Evolutionary conservation across 2,329 filamentous ascomycete genomes (phyloP).

Genomic region (Arthrobotrys entomopaga): DNA sequence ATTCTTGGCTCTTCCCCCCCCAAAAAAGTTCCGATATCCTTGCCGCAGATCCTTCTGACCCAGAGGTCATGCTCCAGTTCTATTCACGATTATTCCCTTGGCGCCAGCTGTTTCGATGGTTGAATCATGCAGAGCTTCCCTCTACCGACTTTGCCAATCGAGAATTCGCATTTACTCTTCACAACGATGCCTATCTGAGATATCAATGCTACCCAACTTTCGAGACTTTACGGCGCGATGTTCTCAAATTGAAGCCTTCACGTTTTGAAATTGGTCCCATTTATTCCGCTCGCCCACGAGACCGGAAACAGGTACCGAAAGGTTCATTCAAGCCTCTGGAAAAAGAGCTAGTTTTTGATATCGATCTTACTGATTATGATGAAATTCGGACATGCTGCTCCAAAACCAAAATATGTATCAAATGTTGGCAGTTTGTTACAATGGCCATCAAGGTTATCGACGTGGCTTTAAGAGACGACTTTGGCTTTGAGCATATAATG

Average conservation of each 20-base stretch:
- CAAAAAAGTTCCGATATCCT: constrained; percentile 43
- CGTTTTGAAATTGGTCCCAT: constrained; percentile 99
- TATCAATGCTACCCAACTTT: constrained; percentile 82
- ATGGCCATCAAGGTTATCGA: constrained; percentile 98
- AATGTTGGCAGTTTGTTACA: constrained; percentile 96
- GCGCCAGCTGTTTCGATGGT: constrained; percentile 94
- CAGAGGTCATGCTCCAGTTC: constrained; percentile 89
- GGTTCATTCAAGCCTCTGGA: constrained; percentile 84
- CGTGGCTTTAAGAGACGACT: constrained; percentile 85
- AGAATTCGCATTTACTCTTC: constrained; percentile 95
- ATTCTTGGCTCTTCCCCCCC: neutral
- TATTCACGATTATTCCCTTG: constrained; percentile 97
- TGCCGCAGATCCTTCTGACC: constrained; percentile 69
- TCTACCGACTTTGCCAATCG: constrained; percentile 89
- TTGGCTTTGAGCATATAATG: constrained; percentile 94
- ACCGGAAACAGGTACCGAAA: constrained; percentile 86
- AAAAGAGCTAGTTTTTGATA: constrained; percentile 98
- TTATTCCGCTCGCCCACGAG: constrained; percentile 91
- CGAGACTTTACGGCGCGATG: constrained; percentile 85
- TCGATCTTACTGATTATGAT: constrained; percentile 98
- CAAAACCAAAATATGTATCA: constrained; percentile 89
- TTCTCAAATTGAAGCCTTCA: constrained; percentile 84
- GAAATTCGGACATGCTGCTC: constrained; percentile 94
- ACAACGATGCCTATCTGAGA: constrained; percentile 88
- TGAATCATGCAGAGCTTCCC: constrained; percentile 89